Base-by-base conservation (phyloP, 2,329 filamentous ascomycete genomes). In the Xylariaceae sp. region DNA sequence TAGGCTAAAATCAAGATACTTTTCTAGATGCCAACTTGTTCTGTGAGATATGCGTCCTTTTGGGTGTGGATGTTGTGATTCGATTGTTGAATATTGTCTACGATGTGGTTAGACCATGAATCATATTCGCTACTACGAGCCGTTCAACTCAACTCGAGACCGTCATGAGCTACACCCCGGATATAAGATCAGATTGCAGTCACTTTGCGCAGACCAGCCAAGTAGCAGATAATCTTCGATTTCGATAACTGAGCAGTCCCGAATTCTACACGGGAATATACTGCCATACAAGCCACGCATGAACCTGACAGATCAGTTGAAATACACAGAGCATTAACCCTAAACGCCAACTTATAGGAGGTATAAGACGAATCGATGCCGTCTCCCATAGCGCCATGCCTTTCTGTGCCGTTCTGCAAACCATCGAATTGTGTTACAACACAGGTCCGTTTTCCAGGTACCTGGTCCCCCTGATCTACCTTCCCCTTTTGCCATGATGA, bases 371-470 rank as follows among this genome's bases (percentile, higher is more conserved):
- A 13, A 57, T 47, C 11, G 47, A 15, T 49, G 11, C 18, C 23
- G 13, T 47, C 18, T 59, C 53, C 23, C 23, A 30, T 30, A 63
- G 59, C 61, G 61, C 61, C 61, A 10, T 61, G 56, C 59, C 59
- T 58, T 55, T 57, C 35, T 17, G 17, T 30, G 23, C 23, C 23
- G 23, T 30, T 5, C 23, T 30, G 23, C 23, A 30, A 53, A 41
- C 37, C 37, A 41, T 41, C 23, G 39, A 55, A 49, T 23, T 45
- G 52, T 30, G 7, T 51, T 41, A 18, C 13, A 54, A 23, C 55
- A 58, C 51, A 53, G 41, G 49, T 18, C 18, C 18, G 15, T 34
- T 11, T 48, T 37, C n/a, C 34, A 3, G 9, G 41, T 6, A 11
- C 30, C n/a, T 13, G 37, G 13, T 41, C 10, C 6, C 17, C 10